Percentiles rank a stretch among this genome's conserved stretches.
phyloP scores from a whole-genome alignment of 257 asterid species.

The Fraxinus excelsior region DNA sequence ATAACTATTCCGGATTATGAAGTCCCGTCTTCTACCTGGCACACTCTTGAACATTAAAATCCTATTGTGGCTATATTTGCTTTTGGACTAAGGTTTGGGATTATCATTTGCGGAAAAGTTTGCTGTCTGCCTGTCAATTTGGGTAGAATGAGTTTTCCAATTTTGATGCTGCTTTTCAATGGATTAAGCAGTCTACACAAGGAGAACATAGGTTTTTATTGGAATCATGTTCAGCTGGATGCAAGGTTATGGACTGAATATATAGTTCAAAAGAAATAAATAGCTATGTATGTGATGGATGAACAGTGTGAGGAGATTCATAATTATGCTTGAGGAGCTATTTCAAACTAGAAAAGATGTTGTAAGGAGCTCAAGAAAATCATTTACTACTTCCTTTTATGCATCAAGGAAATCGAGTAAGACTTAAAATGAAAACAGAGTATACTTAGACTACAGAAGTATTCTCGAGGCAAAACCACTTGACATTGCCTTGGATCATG shows the following conservation, averaged over 20 bases:
- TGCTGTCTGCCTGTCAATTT: conserved; percentile 6
- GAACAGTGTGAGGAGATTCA: background rate
- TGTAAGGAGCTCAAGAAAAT: background rate
- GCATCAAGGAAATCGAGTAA: background rate
- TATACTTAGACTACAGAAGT: background rate
- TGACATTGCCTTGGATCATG: background rate
- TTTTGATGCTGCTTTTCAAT: background rate
- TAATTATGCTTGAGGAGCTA: background rate
- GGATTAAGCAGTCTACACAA: background rate
- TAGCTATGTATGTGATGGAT: background rate
- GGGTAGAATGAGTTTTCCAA: background rate
- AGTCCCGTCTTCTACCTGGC: conserved; percentile 4
- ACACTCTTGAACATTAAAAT: background rate
- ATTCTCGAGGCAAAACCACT: conserved; percentile 9
- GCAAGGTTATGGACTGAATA: background rate
- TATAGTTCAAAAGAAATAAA: background rate
- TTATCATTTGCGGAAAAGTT: background rate
- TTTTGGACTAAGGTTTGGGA: background rate
- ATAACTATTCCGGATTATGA: background rate
- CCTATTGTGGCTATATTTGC: conserved; percentile 3
- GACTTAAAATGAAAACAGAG: background rate
- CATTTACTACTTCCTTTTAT: background rate
- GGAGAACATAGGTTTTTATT: conserved; percentile 7
- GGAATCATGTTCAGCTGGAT: conserved; percentile 1
- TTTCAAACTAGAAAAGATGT: conserved; percentile 1